Conservation (phyloP, 495 filamentous ascomycete genomes). For the Pyronema domesticum region DNA sequence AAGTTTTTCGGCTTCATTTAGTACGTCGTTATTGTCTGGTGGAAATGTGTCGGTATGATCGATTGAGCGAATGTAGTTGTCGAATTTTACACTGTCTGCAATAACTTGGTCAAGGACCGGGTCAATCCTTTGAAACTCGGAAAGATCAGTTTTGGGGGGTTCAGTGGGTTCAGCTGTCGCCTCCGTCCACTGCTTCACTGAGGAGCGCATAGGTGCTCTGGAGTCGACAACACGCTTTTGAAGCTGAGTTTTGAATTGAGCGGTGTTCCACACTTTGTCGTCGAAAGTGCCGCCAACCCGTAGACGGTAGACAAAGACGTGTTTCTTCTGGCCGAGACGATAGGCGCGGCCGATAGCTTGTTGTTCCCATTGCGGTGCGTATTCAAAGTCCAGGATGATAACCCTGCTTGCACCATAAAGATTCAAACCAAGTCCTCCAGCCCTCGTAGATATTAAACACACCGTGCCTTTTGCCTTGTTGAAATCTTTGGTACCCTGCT, state of each 20-base stretch:
- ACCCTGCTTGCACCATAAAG: constrained; percentile 72
- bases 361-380: constrained; percentile 64
- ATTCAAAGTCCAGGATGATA: constrained; percentile 69
- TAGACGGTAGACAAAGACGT: constrained; percentile 79
- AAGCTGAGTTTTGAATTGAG: constrained; percentile 65
- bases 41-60: constrained; percentile 41
- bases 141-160: constrained; percentile 35
- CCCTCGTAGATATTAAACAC: constrained; percentile 66
- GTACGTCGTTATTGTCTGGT: constrained; percentile 33
- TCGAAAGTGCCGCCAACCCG: constrained; percentile 65
- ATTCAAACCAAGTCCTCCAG: constrained; percentile 71
- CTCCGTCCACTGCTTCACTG: constrained; percentile 27
- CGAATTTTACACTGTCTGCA: constrained; percentile 3
- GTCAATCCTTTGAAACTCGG: constrained; percentile 43
- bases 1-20: constrained; percentile 38
- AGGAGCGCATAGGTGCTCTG: constrained; percentile 46
- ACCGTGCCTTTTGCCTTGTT: constrained; percentile 31
- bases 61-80: constrained; percentile 35
- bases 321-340: constrained; percentile 67
- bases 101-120: constrained; percentile 56
- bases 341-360: constrained; percentile 82
- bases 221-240: constrained; percentile 66
- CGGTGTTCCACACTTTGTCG: constrained; percentile 47
- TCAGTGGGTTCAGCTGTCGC: constrained; percentile 36
- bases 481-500: constrained; percentile 34